Evolutionary conservation across 2,329 filamentous ascomycete species (phyloP).

Genomic region (Nigrograna mackinnonii): DNA sequence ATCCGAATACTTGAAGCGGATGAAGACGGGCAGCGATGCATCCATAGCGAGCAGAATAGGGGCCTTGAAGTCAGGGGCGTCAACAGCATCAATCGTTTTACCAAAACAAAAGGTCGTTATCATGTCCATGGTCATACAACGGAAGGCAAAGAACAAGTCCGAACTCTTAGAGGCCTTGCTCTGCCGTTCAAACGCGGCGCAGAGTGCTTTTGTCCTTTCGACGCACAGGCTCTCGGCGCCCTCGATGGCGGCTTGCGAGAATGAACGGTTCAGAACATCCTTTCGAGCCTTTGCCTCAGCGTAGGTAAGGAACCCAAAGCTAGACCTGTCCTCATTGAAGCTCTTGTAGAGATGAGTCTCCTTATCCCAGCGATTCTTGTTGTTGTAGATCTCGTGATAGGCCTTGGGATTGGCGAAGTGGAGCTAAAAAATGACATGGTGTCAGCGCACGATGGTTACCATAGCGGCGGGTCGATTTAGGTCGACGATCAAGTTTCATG

Average conservation of each 20-base stretch:
- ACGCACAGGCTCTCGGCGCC: conserved; percentile 40
- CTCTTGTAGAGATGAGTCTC: conserved; percentile 42
- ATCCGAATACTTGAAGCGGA: conserved; percentile 46
- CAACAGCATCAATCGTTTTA: conserved; percentile 42
- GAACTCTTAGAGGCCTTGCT: conserved; percentile 17
- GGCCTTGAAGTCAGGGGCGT: conserved; percentile 43
- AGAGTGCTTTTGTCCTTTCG: conserved; percentile 39
- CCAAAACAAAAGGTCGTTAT: conserved; percentile 46
- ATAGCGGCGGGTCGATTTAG: no score
- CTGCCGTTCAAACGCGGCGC: conserved; percentile 28
- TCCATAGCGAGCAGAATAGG: conserved; percentile 50
- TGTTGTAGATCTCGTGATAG: conserved; percentile 50
- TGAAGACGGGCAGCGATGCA: conserved; percentile 34
- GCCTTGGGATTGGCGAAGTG: conserved; percentile 47
- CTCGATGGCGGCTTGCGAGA: conserved; percentile 44
- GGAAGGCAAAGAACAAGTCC: conserved; percentile 30
- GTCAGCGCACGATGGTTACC: no score
- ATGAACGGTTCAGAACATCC: conserved; percentile 46
- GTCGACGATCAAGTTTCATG: conserved; percentile 1
- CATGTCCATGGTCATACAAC: conserved; percentile 28
- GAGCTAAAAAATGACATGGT: conserved; percentile 28
- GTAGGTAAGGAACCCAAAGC: conserved; percentile 47
- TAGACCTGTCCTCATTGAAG: conserved; percentile 48
- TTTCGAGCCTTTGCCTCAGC: conserved; percentile 45
- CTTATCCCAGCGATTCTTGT: conserved; percentile 47